phyloP scores from a whole-genome alignment of 176 grass and related monocot genomes.

The Hyparrhenia diplandra region DNA sequence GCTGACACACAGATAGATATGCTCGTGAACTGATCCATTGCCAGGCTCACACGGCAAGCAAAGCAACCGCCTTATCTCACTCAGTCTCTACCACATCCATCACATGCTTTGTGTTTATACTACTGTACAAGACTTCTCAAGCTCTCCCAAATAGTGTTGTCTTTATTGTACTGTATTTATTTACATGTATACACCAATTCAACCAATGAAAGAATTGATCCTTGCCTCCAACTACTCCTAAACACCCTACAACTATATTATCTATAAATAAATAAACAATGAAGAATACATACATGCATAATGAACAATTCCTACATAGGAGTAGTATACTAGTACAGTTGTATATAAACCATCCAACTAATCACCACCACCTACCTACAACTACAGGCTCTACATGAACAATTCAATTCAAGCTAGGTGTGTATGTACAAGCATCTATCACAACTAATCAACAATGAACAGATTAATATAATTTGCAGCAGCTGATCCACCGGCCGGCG shows the following conservation, averaged over 20 bases:
- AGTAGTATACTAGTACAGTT: no score
- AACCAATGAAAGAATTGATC: constrained; percentile 32
- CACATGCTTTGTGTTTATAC: background rate
- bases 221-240: background rate
- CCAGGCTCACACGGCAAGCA: background rate
- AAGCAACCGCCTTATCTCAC: background rate
- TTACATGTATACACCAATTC: background rate
- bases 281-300: background rate
- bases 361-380: background rate
- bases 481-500: background rate
- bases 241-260: background rate
- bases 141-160: no score
- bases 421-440: background rate
- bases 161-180: background rate
- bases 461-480: no score
- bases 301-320: background rate
- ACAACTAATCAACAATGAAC: background rate
- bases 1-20: no score
- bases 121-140: background rate
- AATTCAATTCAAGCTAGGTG: background rate
- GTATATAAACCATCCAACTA: background rate
- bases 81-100: background rate
- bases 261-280: background rate
- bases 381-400: background rate
- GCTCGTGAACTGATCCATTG: background rate